phyloP scores from a whole-genome alignment of 495 filamentous ascomycete species.

The Talaromyces ruber region DNA sequence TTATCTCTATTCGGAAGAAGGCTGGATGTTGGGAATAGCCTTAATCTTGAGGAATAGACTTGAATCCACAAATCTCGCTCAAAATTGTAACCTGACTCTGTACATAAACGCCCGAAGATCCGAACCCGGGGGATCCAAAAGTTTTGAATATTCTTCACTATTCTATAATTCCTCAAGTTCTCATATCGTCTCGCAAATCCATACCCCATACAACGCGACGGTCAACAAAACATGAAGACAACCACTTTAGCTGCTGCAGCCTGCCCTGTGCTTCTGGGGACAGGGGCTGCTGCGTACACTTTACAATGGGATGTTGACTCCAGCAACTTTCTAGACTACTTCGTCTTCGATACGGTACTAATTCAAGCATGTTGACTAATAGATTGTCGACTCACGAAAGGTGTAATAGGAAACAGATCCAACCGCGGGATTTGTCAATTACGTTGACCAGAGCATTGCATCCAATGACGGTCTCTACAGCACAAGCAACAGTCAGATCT shows the following conservation, averaged over 20 bases:
- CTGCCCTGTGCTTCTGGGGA: background rate
- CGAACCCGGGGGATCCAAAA: background rate
- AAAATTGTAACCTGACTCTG: background rate
- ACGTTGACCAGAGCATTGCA: background rate
- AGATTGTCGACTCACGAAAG: background rate
- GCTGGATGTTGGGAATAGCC: background rate
- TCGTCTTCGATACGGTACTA: conserved; percentile 32
- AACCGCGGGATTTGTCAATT: conserved; percentile 29
- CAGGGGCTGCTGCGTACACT: background rate
- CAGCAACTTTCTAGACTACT: conserved; percentile 37
- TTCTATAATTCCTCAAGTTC: background rate
- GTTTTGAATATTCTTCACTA: background rate
- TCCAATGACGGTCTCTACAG: conserved; percentile 9
- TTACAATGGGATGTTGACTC: background rate
- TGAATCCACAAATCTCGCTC: background rate
- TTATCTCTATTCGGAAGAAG: background rate
- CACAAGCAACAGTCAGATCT: conserved; percentile 21
- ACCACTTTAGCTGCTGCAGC: background rate
- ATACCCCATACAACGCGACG: background rate
- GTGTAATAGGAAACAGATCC: conserved; percentile 25
- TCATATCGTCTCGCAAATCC: background rate
- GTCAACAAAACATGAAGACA: background rate
- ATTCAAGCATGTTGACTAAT: background rate
- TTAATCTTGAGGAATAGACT: background rate
- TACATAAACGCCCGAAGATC: background rate